Evolutionary conservation across 331 rosid species (phyloP), one percentile per base, ranked within the genome.

Genomic region (Acacia pycnantha): DNA sequence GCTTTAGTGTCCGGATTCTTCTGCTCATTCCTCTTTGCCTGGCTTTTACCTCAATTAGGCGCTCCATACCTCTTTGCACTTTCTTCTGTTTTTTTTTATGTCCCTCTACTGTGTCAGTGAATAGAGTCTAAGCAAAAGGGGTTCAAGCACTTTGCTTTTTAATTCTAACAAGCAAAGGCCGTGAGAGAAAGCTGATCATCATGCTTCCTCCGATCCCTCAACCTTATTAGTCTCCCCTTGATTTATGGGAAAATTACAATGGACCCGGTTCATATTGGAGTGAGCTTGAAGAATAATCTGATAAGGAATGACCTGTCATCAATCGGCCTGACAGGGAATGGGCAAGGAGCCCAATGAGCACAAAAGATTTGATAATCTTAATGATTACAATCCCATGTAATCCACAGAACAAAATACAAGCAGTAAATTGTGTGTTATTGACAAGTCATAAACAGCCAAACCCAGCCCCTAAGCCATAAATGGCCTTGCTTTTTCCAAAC

Each of bases 121-220:
- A 90, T 84, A 82, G 81, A 87, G 89, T 85, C 88, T 88, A 89
- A 91, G 81, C 88, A 80, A 88, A 89, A 87, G 84, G 56, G 67
- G 84, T 75, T 86, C 73, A 80, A 85, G 78, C 81, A 81, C 70
- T 74, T 80, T 80, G 83, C 88, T 85, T 90, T 90, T 84, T 7
- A 14, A 82, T 90, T 88, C 83, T 59, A 68, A 82, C 86, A 77
- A 82, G 83, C 85, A 82, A 68, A 76, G 15, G 62, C 7, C 16
- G 37, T 26, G 64, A 44, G 79, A n/a, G 61, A 83, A 58, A 58
- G 81, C 56, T 70, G 18, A 19, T 53, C 22, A 68, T 67, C 74
- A 46, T 73, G 70, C 76, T 85, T 64, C 74, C 33, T 64, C n/a
- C n/a, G n/a, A n/a, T n/a, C 56, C 41, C 41, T 37, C 41, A 4